phyloP scores from a whole-genome alignment of 345 rosid genomes.

The Brassica incana region DNA sequence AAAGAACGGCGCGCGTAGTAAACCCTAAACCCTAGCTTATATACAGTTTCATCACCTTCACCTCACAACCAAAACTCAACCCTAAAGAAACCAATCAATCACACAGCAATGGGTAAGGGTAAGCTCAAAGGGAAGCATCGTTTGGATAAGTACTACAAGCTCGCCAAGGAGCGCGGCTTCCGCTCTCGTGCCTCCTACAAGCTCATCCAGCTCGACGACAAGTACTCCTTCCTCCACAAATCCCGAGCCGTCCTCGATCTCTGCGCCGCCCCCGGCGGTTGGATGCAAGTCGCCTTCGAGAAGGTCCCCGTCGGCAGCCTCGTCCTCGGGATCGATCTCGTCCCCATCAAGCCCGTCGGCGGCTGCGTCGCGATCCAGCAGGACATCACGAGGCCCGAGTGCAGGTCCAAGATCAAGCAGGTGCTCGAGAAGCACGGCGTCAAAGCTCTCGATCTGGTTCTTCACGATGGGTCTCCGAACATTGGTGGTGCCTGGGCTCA shows the following conservation, averaged over 20 bases:
- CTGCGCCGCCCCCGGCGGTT: constrained; percentile 96
- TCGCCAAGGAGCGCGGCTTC: constrained; percentile 93
- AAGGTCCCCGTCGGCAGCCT: constrained; percentile 87
- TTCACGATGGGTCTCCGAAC: constrained; percentile 96
- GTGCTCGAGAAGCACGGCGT: constrained; percentile 67
- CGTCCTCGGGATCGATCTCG: constrained; percentile 86
- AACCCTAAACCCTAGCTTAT: constrained; percentile 29
- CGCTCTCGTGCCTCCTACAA: constrained; percentile 95
- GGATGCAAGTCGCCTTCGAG: constrained; percentile 97
- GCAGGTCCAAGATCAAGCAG: constrained; percentile 62
- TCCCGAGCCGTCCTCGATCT: constrained; percentile 84
- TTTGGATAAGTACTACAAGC: constrained; percentile 70
- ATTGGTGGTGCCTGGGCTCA: constrained; percentile 94
- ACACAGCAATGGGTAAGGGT: constrained; percentile 40
- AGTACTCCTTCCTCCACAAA: constrained; percentile 61
- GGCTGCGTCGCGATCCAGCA: constrained; percentile 72
- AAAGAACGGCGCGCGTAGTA: not conserved
- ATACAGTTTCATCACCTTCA: not conserved
- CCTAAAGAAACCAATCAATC: not conserved
- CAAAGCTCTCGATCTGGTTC: constrained; percentile 65
- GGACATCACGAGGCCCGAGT: constrained; percentile 82
- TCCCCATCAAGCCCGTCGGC: constrained; percentile 62
- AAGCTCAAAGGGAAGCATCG: constrained; percentile 85
- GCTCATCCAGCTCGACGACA: constrained; percentile 78
- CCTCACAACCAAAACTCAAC: not conserved